Evolutionary conservation across 2,329 filamentous ascomycete species (phyloP), one percentile per base, ranked within the genome.

Genomic region (Botrytis galanthina): DNA sequence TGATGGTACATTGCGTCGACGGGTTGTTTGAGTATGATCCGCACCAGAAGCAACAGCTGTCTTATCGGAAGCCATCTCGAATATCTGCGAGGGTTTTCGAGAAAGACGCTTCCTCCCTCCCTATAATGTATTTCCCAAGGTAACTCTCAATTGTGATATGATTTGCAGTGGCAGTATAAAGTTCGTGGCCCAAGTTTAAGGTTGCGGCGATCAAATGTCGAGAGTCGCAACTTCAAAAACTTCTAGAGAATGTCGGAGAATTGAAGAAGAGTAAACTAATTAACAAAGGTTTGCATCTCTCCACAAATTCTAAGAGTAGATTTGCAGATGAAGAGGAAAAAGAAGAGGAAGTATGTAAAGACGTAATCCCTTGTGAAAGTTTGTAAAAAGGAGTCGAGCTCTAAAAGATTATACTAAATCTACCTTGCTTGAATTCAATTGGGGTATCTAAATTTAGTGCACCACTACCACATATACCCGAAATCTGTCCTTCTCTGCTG

Each of bases 21-120:
- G 85, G 75, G 88, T 84, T 76, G 85, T 85, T 78, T 90, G 87
- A 79, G 84, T 81, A 20, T 75, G 69, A 78, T 90, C 88, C 79
- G 87, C 86, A 82, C 89, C 89, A 57, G 89, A 89, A 82, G 87
- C 88, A 82, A 87, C 83, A 79, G 85, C 84, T 80, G 86, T 85
- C 82, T 85, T 87, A 73, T 86, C 84, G 46, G 78, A 75, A 75
- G 80, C 78, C 80, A 82, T 82, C n/a, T 75, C 78, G 72, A 57
- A 42, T 69, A 37, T 32, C 51, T 69, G 71, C 57, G 29, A 63
- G 39, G 20, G 18, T 42, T 29, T 42, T 29, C 26, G 59, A 70
- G 70, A 70, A 46, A 59, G n/a, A 72, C 26, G 44, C 18, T 37
- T 59, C 32, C 32, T 39, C 51, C 54, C 54, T 62, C 37, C 63